Evolutionary conservation across 2,329 filamentous ascomycete genomes (phyloP), one percentile per base, ranked within the genome.

Genomic region (Dothideomycetidae sp.): DNA sequence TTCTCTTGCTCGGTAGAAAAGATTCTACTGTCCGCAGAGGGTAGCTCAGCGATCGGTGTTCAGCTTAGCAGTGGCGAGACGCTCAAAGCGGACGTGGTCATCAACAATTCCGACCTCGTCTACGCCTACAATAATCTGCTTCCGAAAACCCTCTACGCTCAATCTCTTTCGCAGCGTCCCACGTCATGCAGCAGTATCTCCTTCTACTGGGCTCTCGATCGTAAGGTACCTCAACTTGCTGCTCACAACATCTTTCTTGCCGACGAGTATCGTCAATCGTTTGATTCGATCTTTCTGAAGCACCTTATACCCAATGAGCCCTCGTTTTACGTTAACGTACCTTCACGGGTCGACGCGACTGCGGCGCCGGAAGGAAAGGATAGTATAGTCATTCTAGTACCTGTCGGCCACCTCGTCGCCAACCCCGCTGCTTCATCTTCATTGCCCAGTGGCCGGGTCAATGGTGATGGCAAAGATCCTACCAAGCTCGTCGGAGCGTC

Each of bases 171-270:
- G 39, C 63, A 66, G 41, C 60, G 69, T 4, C 61, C 68, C 10
- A 68, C 73, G 1, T 81, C 75, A 0, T 83, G 78, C 58, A 79
- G 73, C 44, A 78, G 74, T 41, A 79, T 84, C 46, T 81, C 75
- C 4, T 84, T 84, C 58, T 84, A 82, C 63, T 85, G 78, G 78
- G 70, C 71, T 2, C 63, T 82, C 13, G 64, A 71, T 41, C 61
- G 64, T 35, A 64, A 67, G 36, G 59, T 83, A 2, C 70, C 72
- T 0, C 68, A 79, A 53, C 66, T 85, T 2, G 62, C 67, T 12
- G 71, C 75, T 0, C 80, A 85, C 58, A 85, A 84, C 53, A 81
- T 84, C 48, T 85, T 85, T 60, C 68, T 84, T 5, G 78, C 79
- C 2, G 73, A 81, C 47, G 66, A 78, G 45, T 85, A 82, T 53